These are phyloP conservation scores for Cordyceps pruinosa DNA, from an alignment of 2,329 filamentous ascomycete genomes.

Conservation along the genomic window DNA sequence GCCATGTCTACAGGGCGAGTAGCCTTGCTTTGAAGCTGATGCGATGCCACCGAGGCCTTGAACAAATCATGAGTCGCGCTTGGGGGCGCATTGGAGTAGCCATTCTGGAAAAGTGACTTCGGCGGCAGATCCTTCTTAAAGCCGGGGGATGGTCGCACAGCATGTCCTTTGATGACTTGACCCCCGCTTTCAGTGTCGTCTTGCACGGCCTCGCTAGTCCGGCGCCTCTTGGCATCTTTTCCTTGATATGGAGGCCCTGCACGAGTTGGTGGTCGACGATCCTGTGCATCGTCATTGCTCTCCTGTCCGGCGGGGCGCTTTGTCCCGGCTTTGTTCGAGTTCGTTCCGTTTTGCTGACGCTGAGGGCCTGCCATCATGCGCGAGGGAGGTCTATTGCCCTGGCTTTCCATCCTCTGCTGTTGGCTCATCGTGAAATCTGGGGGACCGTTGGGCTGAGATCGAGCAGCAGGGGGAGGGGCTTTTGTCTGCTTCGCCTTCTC, in stretches of 20 bases:
- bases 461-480: slow-evolving; percentile 53
- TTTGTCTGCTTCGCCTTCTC: slow-evolving; percentile 60
- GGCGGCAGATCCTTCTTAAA: slow-evolving; percentile 59
- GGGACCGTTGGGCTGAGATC: slow-evolving; percentile 47
- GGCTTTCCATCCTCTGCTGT: slow-evolving; percentile 24
- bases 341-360: slow-evolving; percentile 48
- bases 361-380: slow-evolving; percentile 50
- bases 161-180: slow-evolving; percentile 67
- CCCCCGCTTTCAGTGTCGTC: slow-evolving; percentile 54
- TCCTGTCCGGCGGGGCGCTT: slow-evolving; percentile 64
- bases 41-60: slow-evolving; percentile 58
- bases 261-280: slow-evolving; percentile 40
- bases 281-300: slow-evolving; percentile 44
- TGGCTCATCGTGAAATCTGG: slow-evolving; percentile 36
- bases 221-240: slow-evolving; percentile 71
- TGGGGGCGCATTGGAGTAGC: slow-evolving; percentile 54
- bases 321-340: slow-evolving; percentile 20
- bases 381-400: slow-evolving; percentile 42
- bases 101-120: slow-evolving; percentile 54
- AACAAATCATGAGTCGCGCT: slow-evolving; percentile 51
- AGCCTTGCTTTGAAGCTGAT: slow-evolving; percentile 59
- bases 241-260: slow-evolving; percentile 57
- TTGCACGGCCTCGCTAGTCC: slow-evolving; percentile 66
- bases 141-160: slow-evolving; percentile 70
- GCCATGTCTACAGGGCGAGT: slow-evolving; percentile 73